phyloP scores from a whole-genome alignment of 768 basidiomycete species.

The Coprinopsis cinerea region DNA sequence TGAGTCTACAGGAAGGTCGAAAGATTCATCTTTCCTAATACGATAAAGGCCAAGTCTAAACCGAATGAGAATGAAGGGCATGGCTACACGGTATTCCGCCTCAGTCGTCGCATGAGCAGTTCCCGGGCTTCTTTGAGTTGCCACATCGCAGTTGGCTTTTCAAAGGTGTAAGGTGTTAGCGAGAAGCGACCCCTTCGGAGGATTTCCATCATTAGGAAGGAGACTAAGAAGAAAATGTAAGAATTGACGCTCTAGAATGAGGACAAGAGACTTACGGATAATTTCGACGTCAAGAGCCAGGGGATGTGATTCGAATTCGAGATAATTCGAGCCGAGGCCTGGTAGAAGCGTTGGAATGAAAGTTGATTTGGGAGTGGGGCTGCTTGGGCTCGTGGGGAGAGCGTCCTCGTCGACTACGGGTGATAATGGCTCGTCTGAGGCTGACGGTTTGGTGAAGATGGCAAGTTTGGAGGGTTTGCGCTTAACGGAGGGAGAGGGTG shows the following conservation, averaged over 20 bases:
- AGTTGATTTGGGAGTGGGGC: slow-evolving; percentile 20
- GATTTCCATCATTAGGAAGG: slow-evolving; percentile 61
- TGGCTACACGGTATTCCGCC: slow-evolving; percentile 31
- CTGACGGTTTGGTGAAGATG: slow-evolving; percentile 11
- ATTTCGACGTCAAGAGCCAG: slow-evolving; percentile 46
- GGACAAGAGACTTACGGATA: slow-evolving; percentile 33
- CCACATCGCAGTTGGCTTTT: slow-evolving; percentile 41
- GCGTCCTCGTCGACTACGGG: slow-evolving; percentile 19
- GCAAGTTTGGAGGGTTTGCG: slow-evolving; percentile 14
- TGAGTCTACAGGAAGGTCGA: slow-evolving; percentile 1
- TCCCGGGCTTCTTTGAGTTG: slow-evolving; percentile 36
- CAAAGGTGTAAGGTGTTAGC: slow-evolving; percentile 42
- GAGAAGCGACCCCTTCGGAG: slow-evolving; percentile 53
- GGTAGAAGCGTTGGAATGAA: slow-evolving; percentile 48
- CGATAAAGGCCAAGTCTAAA: neutral
- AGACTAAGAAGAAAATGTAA: slow-evolving; percentile 32
- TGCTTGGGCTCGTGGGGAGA: slow-evolving; percentile 12
- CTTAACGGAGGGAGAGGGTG: slow-evolving; percentile 12
- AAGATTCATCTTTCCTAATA: slow-evolving; percentile 6
- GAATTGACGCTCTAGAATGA: neutral
- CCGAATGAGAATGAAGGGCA: neutral
- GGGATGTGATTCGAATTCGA: slow-evolving; percentile 49
- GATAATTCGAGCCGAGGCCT: slow-evolving; percentile 49
- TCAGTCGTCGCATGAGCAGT: slow-evolving; percentile 30
- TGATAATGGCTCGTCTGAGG: slow-evolving; percentile 15